Evolutionary conservation across 83 land plant genomes (phyloP).

Genomic region (Picea engelmannii): DNA sequence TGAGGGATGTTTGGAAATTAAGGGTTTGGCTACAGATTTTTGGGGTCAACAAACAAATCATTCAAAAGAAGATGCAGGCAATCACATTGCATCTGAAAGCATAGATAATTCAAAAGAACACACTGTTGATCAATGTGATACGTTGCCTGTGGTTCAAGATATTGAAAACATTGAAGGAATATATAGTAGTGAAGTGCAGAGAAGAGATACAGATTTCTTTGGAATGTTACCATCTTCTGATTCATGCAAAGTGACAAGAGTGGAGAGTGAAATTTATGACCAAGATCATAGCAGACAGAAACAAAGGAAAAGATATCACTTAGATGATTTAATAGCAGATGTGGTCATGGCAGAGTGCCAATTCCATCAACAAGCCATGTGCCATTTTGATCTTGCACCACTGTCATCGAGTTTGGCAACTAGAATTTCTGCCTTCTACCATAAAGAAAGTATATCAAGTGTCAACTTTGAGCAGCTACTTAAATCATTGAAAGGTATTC

Average conservation of each 20-base stretch:
- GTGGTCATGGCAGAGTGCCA: neutral
- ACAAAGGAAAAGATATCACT: constrained; percentile 3
- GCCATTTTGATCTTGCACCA: constrained; percentile 15
- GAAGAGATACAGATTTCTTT: neutral
- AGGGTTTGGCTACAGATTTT: neutral
- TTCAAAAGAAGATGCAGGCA: neutral
- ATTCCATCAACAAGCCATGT: neutral
- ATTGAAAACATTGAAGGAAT: neutral
- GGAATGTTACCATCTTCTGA: no score
- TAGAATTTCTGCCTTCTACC: neutral
- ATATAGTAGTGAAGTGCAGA: neutral
- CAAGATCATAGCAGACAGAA: neutral
- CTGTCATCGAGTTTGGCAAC: neutral
- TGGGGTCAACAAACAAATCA: neutral
- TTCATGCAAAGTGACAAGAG: neutral
- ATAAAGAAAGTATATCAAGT: neutral
- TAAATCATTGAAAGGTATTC: constrained; percentile 9
- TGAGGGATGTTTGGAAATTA: neutral
- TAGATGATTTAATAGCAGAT: constrained; percentile 10
- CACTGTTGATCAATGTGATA: neutral
- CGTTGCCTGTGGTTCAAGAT: neutral
- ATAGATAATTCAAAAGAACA: neutral
- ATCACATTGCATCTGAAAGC: neutral
- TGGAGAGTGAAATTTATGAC: neutral
- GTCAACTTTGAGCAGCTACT: neutral